phyloP scores from a whole-genome alignment of 345 rosid genomes.

The Raphanus sativus region DNA sequence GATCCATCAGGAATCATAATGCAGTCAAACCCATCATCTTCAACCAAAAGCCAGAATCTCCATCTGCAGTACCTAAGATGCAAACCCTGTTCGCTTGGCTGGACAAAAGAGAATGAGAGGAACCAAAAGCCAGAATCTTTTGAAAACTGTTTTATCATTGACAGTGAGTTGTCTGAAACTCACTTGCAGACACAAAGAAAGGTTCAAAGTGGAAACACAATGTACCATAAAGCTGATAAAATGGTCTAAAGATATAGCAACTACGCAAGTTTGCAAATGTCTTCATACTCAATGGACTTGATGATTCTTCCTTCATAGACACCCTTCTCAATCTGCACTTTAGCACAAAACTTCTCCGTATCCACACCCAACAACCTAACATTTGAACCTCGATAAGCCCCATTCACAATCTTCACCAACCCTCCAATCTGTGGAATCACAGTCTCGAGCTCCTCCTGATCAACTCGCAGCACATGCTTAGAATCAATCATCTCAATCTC shows the following conservation, averaged over 20 bases:
- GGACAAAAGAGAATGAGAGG: neutral
- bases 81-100: neutral
- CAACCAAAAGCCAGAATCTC: neutral
- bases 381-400: constrained; percentile 75
- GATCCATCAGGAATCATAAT: constrained; percentile 2
- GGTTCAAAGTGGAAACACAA: constrained; percentile 4
- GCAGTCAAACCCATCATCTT: constrained; percentile 7
- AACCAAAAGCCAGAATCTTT: constrained; percentile 15
- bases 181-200: neutral
- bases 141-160: neutral
- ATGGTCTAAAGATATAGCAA: constrained; percentile 12
- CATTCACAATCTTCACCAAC: constrained; percentile 81
- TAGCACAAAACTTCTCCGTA: constrained; percentile 78
- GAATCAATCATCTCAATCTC: constrained; percentile 82
- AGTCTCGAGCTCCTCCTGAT: constrained; percentile 94
- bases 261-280: constrained; percentile 74
- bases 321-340: constrained; percentile 90
- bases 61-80: neutral
- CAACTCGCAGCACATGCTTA: constrained; percentile 79
- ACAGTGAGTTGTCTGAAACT: constrained; percentile 9
- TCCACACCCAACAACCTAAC: constrained; percentile 77
- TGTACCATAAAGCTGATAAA: neutral
- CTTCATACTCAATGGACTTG: constrained; percentile 86
- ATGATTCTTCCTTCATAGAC: constrained; percentile 87
- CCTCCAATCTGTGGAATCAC: constrained; percentile 89